These are phyloP conservation scores for Solanum hybrid DNA, from an alignment of 305 asterid species.

Conservation along the genomic window DNA sequence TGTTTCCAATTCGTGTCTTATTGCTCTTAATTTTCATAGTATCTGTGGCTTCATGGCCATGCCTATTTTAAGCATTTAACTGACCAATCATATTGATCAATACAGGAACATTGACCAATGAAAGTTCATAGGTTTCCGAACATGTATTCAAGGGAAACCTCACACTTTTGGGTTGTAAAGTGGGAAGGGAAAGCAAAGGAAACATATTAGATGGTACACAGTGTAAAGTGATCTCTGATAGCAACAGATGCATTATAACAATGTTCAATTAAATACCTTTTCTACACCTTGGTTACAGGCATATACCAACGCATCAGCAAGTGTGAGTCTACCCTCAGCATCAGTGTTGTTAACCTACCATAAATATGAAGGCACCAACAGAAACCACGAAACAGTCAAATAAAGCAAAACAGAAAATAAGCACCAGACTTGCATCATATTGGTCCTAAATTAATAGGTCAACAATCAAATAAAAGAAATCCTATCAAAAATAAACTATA, in stretches of 20 bases:
- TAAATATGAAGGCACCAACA: not conserved
- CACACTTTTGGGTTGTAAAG: not conserved
- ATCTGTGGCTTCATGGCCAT: not conserved
- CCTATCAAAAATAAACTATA: not conserved
- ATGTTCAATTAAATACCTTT: slow-evolving; percentile 46
- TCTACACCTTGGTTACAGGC: slow-evolving; percentile 96
- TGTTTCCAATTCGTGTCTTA: not conserved
- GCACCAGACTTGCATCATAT: not conserved
- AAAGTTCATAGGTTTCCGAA: not conserved
- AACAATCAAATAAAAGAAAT: not conserved
- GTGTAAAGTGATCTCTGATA: not conserved
- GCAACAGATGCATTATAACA: not conserved
- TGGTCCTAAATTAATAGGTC: not conserved
- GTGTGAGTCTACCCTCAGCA: slow-evolving; percentile 97
- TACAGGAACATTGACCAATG: not conserved
- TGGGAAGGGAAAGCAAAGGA: not conserved
- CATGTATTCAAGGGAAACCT: not conserved
- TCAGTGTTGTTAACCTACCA: slow-evolving; percentile 88
- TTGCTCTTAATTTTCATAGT: not conserved
- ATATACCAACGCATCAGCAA: slow-evolving; percentile 93
- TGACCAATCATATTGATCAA: not conserved
- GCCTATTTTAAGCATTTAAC: not conserved
- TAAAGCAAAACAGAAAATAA: not conserved
- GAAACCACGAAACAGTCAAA: not conserved
- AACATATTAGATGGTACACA: not conserved